Base-by-base conservation (phyloP, 2,329 filamentous ascomycete genomes). In the Penicillium sp. region DNA sequence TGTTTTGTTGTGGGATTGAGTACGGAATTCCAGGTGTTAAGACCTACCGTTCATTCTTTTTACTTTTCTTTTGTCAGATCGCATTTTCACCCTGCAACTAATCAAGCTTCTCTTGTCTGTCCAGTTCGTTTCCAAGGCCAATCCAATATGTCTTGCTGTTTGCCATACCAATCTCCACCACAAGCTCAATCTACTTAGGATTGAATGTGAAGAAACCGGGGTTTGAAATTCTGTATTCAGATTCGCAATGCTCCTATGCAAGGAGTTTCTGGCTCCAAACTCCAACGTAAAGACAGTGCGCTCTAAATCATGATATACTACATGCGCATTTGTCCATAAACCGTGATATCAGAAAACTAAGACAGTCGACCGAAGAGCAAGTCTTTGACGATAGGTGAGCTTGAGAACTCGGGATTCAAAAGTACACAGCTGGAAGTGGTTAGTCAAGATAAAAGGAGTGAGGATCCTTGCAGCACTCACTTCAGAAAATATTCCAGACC, bases 401-500 rank as follows among this genome's bases (percentile, higher is more conserved):
- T 90, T 33, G 92, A 91, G 71, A 97, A 97, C 74, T 97, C 92
- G 0, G 93, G 93, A 73, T 97, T 97, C 29, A 97, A 78, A 63
- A 98, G 78, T 60, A 97, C 88, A 77, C 93, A 97, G 72, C 92
- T 96, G 70, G 54, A 27, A 21, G n/a, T 53, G 2, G 53, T 53
- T 57, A 55, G 50, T 37, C 37, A 49, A 42, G 16, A 29, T 14
- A 43, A 25, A 50, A 31, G 19, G 5, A 9, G 50, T 19, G 19
- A 19, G 48, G 9, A 16, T 35, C 8, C 25, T 21, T 35, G 26
- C n/a, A 29, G 48, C 9, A 80, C 89, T 59, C 78, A 96, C 92
- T 96, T 96, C 54, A 99, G 79, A 72, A 98, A 99, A 72, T 98
- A 96, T 71, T 91, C 88, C 58, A 99, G 79, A 6, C 93, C 93